Percentiles rank a stretch among this genome's conserved stretches.
These are phyloP conservation scores for Rhynchospora breviuscula DNA, from an alignment of 176 grass and related monocot species.

Conservation along the genomic window DNA sequence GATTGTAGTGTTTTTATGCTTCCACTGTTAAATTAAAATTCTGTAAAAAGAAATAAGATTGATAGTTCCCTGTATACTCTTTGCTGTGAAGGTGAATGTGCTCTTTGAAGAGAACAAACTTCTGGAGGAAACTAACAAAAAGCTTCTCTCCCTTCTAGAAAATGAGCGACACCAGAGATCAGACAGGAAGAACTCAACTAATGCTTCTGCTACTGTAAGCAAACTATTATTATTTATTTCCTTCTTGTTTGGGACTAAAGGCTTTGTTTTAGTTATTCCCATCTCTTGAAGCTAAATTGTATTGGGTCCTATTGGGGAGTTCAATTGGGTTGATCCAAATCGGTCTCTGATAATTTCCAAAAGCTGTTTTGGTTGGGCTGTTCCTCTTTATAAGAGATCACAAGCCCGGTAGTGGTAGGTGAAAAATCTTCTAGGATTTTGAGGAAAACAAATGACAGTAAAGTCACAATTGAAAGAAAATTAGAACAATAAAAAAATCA, in stretches of 20 bases:
- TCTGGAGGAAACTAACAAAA: slow-evolving; percentile 72
- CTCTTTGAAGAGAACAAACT: slow-evolving; percentile 70
- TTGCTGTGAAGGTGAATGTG: slow-evolving; percentile 41
- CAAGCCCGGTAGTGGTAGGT: not conserved
- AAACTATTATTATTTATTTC: slow-evolving; percentile 4
- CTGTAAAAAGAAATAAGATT: not conserved
- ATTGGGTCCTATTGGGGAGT: not conserved
- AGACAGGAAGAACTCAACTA: slow-evolving; percentile 50
- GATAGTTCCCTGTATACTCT: not conserved
- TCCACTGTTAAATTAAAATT: not conserved
- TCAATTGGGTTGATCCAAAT: not conserved
- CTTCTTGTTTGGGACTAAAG: no score
- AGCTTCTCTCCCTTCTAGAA: slow-evolving; percentile 37
- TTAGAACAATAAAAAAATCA: not conserved
- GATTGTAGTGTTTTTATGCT: not conserved
- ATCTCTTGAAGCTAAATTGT: not conserved
- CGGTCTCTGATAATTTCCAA: not conserved
- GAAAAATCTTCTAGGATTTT: not conserved
- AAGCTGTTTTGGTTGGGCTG: not conserved
- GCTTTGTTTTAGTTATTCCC: not conserved
- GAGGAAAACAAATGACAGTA: not conserved
- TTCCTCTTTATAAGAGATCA: not conserved
- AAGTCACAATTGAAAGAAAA: not conserved
- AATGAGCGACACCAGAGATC: slow-evolving; percentile 50
- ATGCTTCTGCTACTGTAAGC: slow-evolving; percentile 64